Base-by-base conservation (phyloP, 108 stramenopile genomes). In the Mediolabrus comicus region DNA sequence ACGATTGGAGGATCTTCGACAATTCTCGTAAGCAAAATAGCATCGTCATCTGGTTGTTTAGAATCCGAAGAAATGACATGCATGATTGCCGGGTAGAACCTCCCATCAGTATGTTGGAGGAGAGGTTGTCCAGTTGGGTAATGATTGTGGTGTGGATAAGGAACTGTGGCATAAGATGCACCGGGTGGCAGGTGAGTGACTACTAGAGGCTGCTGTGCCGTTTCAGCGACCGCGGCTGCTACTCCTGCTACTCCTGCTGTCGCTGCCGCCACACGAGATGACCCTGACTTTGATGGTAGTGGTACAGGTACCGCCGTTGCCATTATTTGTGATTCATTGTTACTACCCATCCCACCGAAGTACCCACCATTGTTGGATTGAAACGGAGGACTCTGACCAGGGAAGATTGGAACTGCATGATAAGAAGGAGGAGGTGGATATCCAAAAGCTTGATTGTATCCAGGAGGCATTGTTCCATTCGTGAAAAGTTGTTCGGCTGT, bases 1-100 rank as follows among this genome's bases (percentile, higher is more conserved):
- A 59, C 95, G 96, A 69, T 98, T 6, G 46, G 46, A 22, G 46
- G 52, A 39, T 67, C 39, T 38, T 43, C 49, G 30, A 54, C 51
- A 28, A 59, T 59, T 32, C 62, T 54, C 13, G 38, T 49, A 7
- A 59, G 59, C 10, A 74, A 6, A 65, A 52, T 54, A 1, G 46
- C 36, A 22, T 60, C 54, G 57, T 25, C 63, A 36, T 64, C 16
- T 14, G 30, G 32, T 33, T 68, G 4, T 53, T 66, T 58, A 0
- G 72, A 65, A 39, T 68, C 74, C n/a, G 74, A 33, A 11, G 74
- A 63, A 19, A 65, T 58, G 22, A 77, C 68, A 35, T 65, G 67
- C 22, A 69, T 27, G 6, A 77, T 64, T 61, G 60, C 60, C 36
- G 61, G 61, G 11, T 71, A 61, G 35, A 62, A 62, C 28, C 56